Percentiles rank a stretch among this genome's conserved stretches.
phyloP scores from a whole-genome alignment of 2,329 filamentous ascomycete species.

The Microcyclospora pomicola region DNA sequence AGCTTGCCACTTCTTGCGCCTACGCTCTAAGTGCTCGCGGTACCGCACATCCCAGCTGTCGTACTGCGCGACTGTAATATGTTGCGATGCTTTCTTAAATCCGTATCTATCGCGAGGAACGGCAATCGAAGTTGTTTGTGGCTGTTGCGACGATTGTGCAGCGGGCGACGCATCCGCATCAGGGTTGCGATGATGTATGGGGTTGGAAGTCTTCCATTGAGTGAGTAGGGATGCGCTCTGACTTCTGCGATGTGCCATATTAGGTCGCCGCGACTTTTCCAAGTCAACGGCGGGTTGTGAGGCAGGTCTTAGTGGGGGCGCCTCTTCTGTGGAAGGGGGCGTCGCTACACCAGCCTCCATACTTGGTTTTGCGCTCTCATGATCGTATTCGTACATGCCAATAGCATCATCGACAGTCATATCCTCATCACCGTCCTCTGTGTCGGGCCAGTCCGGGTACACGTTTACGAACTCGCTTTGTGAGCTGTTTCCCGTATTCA shows the following conservation, averaged over 20 bases:
- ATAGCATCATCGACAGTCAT: slow-evolving; percentile 49
- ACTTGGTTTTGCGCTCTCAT: slow-evolving; percentile 25
- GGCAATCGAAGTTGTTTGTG: slow-evolving; percentile 8
- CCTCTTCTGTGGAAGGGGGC: slow-evolving; percentile 4
- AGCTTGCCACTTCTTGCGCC: slow-evolving; percentile 68
- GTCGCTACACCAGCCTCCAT: slow-evolving; percentile 14
- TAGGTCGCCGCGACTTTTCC: slow-evolving; percentile 5
- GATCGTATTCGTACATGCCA: slow-evolving; percentile 46
- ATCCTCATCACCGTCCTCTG: slow-evolving; percentile 27
- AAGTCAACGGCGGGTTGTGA: slow-evolving; percentile 6
- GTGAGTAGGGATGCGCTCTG: slow-evolving; percentile 21
- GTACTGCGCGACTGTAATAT: slow-evolving; percentile 63
- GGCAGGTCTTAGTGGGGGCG: slow-evolving; percentile 3
- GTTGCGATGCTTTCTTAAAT: slow-evolving; percentile 76
- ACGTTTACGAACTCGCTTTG: slow-evolving; percentile 54
- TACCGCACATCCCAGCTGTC: slow-evolving; percentile 70
- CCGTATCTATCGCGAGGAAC: slow-evolving; percentile 66
- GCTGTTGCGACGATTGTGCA: not conserved
- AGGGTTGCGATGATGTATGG: slow-evolving; percentile 1
- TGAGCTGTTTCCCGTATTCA: slow-evolving; percentile 66
- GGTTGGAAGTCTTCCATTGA: slow-evolving; percentile 4
- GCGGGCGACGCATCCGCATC: slow-evolving; percentile 5
- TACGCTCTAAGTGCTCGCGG: slow-evolving; percentile 56
- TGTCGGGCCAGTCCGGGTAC: slow-evolving; percentile 13
- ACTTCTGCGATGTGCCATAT: slow-evolving; percentile 16